phyloP scores from a whole-genome alignment of 1,284 basidiomycete genomes.

The Malassezia sympodialis region DNA sequence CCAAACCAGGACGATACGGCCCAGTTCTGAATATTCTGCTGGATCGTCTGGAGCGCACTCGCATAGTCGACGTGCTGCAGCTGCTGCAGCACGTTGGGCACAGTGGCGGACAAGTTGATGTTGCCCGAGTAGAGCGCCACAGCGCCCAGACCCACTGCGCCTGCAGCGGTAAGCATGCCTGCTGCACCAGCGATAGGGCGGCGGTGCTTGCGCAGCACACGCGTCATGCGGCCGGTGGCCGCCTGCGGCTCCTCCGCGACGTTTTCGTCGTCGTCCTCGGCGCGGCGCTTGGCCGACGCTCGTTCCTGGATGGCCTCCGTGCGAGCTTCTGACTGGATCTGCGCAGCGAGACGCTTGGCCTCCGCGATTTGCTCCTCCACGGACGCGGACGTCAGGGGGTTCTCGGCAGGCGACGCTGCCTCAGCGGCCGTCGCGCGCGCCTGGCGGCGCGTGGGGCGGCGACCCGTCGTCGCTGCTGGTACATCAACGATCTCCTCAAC shows the following conservation, averaged over 20 bases:
- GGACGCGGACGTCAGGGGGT: conserved; percentile 28
- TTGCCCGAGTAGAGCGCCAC: conserved; percentile 39
- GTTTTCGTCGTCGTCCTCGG: conserved; percentile 31
- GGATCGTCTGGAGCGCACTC: conserved; percentile 29
- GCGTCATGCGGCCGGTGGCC: conserved; percentile 6
- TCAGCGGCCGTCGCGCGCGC: not conserved
- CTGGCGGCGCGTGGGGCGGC: conserved; percentile 9
- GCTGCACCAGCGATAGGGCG: conserved; percentile 34
- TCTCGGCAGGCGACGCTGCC: not conserved
- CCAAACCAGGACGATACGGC: conserved; percentile 19
- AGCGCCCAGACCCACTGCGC: conserved; percentile 38
- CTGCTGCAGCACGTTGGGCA: conserved; percentile 10
- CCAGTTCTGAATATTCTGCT: conserved; percentile 32
- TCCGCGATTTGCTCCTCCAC: conserved; percentile 40
- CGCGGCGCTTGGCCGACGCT: conserved; percentile 26
- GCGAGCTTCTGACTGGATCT: conserved; percentile 22
- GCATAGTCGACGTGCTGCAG: conserved; percentile 21
- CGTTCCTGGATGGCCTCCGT: conserved; percentile 24
- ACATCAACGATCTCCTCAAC: conserved; percentile 1
- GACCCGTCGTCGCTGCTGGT: not conserved
- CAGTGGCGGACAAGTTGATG: conserved; percentile 2
- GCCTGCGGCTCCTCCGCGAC: conserved; percentile 17
- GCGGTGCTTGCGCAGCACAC: conserved; percentile 20
- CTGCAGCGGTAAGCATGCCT: conserved; percentile 35
- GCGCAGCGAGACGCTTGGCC: conserved; percentile 35